Evolutionary conservation across 1,284 basidiomycete genomes (phyloP), one percentile per base, ranked within the genome.

Genomic region (Malassezia pachydermatis): DNA sequence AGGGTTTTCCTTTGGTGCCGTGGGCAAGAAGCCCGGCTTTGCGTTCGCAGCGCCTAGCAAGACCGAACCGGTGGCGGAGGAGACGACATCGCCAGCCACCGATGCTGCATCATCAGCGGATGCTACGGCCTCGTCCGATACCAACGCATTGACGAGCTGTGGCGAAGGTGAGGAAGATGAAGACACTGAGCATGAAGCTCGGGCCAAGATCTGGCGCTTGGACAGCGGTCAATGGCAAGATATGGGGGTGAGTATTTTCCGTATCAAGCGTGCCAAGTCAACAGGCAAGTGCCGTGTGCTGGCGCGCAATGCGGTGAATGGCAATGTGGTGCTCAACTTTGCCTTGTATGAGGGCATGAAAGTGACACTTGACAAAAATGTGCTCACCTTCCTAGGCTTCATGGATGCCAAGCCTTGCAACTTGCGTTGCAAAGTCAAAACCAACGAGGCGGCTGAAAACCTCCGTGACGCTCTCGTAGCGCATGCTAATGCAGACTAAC

Each of bases 161-260:
- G 65, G 65, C 34, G 57, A 68, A 35, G 65, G 65, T 14, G 65
- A 68, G 41, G 64, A 68, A 29, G 55, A 50, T 19, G 65, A 68
- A 41, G 39, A 35, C 4, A 60, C 59, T 9, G 35, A 56, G 5
- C 45, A 56, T 33, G 58, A 63, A 27, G 59, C 53, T 2, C 60
- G 65, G 2, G 55, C 56, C 41, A 68, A 68, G 41, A 50, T 68
- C 41, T 68, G 65, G 65, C 54, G 57, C 17, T 48, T 68, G 10
- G 60, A 60, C 41, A 47, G 33, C 4, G 49, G 55, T 17, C 55
- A 58, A 32, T 68, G 64, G 64, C 58, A 59, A 38, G 65, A 68
- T 35, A 51, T 68, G 10, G 65, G 65, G 16, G 49, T 68, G 5
- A 61, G 58, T 40, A 50, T 61, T 5, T 51, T 61, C 29, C 62